Conservation (phyloP, 768 basidiomycete species). For the Hysterangium stoloniferum region DNA sequence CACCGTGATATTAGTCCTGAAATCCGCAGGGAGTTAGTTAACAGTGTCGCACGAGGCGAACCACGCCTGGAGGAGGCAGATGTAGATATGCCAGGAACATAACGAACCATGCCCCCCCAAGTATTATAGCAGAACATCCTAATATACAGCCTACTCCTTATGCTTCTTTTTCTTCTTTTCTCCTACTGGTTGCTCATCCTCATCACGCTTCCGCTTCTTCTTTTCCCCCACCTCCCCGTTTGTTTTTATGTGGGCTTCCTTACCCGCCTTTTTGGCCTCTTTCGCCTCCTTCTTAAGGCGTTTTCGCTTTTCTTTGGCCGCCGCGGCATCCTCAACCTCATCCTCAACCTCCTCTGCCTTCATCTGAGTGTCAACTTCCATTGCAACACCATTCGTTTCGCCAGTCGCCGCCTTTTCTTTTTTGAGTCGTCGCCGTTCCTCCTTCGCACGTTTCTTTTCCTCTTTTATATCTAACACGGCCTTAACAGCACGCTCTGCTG, state of each 20-base stretch:
- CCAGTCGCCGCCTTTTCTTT: background rate
- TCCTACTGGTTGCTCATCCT: conserved; percentile 12
- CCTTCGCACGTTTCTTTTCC: conserved; percentile 77
- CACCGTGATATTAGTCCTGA: conserved; percentile 87
- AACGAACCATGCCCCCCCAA: background rate
- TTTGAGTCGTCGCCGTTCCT: conserved; percentile 44
- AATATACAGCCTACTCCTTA: background rate
- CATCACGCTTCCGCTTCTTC: conserved; percentile 12
- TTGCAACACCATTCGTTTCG: background rate
- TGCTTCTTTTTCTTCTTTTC: conserved; percentile 10
- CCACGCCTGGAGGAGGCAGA: conserved; percentile 61
- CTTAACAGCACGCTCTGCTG: conserved; percentile 68
- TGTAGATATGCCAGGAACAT: conserved; percentile 39
- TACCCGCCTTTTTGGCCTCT: background rate
- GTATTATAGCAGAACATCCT: background rate
- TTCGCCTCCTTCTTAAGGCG: conserved; percentile 6
- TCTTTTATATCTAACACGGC: conserved; percentile 77
- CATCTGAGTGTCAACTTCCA: background rate
- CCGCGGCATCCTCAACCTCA: background rate
- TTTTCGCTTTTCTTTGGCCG: conserved; percentile 1
- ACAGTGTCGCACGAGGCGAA: conserved; percentile 80
- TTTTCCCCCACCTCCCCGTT: conserved; percentile 13
- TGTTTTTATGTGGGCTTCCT: conserved; percentile 6
- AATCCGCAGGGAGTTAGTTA: conserved; percentile 83
- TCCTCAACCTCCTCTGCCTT: background rate